Conservation (phyloP, 1,139 yeast species). For the Lodderomyces theae region DNA sequence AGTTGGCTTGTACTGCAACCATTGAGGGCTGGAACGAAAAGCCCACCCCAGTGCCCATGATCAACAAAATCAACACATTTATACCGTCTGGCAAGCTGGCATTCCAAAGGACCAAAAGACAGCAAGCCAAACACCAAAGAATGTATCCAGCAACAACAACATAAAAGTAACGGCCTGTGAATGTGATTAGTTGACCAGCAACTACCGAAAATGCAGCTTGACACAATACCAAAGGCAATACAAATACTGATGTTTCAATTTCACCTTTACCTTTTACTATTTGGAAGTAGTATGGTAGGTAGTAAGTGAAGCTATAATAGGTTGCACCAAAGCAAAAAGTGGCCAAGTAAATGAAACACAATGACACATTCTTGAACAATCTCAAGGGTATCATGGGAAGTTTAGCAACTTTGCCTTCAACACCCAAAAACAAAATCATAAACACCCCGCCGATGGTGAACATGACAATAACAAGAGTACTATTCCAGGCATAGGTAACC, state of each 20-base stretch:
- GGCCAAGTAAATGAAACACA: conserved; percentile 40
- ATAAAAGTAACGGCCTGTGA: conserved; percentile 41
- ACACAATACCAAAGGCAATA: conserved; percentile 42
- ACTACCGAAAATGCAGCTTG: conserved; percentile 40
- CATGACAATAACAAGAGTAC: conserved; percentile 46
- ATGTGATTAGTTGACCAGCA: conserved; percentile 44
- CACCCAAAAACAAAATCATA: conserved; percentile 37
- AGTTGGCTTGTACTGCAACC: conserved; percentile 56
- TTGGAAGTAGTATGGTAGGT: conserved; percentile 51
- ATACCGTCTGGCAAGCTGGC: conserved; percentile 30
- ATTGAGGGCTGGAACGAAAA: conserved; percentile 38
- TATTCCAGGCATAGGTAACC: conserved; percentile 49
- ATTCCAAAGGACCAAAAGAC: conserved; percentile 37
- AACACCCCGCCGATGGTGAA: conserved; percentile 45
- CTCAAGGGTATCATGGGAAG: conserved; percentile 58
- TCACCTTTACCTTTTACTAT: conserved; percentile 43
- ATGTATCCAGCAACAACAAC: conserved; percentile 42
- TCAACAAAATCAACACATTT: conserved; percentile 31
- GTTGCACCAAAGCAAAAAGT: conserved; percentile 50
- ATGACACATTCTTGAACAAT: conserved; percentile 38
- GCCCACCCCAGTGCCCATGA: conserved; percentile 47
- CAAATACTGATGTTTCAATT: conserved; percentile 36
- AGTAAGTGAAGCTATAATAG: conserved; percentile 44
- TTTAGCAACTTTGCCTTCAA: conserved; percentile 50
- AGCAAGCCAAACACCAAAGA: conserved; percentile 41